phyloP scores from a whole-genome alignment of 2,329 filamentous ascomycete genomes.

The Raffaelea albimanens region DNA sequence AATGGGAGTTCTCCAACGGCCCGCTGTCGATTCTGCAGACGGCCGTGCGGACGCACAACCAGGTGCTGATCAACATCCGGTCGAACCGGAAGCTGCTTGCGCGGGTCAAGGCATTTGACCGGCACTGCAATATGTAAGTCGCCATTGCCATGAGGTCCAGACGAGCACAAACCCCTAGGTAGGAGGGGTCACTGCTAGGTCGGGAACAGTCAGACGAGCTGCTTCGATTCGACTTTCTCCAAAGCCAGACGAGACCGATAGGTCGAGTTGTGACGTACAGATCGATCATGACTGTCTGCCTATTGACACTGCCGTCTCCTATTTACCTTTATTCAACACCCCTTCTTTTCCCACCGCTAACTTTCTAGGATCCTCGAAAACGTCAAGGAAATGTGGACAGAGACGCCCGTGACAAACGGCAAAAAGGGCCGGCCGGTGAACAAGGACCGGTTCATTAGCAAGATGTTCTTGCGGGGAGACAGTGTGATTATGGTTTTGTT shows the following conservation, averaged over 20 bases:
- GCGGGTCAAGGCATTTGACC: conserved; percentile 95
- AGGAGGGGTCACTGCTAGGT: too few species aligned
- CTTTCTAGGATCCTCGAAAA: too few species aligned
- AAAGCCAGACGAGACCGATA: too few species aligned
- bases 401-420: conserved; percentile 76
- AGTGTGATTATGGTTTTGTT: conserved; percentile 80
- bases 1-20: conserved; percentile 41
- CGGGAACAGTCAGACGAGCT: too few species aligned
- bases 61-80: conserved; percentile 93
- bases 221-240: too few species aligned
- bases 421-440: conserved; percentile 88
- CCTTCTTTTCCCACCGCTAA: too few species aligned
- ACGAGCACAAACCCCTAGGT: too few species aligned
- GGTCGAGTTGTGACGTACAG: too few species aligned
- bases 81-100: conserved; percentile 98
- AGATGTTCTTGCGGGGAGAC: conserved; percentile 88
- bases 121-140: conserved; percentile 86
- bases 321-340: too few species aligned
- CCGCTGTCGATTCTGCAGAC: conserved; percentile 88
- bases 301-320: too few species aligned
- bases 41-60: conserved; percentile 85
- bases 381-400: conserved; percentile 99
- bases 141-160: neutral
- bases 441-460: conserved; percentile 97
- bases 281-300: too few species aligned